Evolutionary conservation across 192 early-diverging fungal species (phyloP).

Genomic region (Dimargaris cristalligena): DNA sequence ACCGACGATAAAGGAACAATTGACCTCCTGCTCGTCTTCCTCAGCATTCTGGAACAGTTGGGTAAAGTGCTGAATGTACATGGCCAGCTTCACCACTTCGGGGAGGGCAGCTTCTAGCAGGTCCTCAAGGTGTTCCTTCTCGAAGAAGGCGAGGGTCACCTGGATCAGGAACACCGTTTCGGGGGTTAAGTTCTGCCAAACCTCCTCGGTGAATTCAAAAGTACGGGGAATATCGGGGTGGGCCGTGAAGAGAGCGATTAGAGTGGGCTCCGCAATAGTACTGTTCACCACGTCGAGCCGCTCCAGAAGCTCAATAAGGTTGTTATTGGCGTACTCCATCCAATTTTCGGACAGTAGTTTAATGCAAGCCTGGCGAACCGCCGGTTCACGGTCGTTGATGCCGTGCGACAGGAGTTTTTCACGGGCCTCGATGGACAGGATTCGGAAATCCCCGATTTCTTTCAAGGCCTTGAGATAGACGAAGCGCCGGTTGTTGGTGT

Average conservation of each 20-base stretch:
- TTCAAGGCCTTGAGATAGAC: conserved; percentile 55
- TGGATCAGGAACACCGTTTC: conserved; percentile 33
- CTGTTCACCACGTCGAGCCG: conserved; percentile 56
- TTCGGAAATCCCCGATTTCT: conserved; percentile 45
- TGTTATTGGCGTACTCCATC: conserved; percentile 56
- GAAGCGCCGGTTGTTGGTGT: conserved; percentile 51
- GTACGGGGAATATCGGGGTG: conserved; percentile 48
- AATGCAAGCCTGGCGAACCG: conserved; percentile 56
- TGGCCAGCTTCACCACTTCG: conserved; percentile 40
- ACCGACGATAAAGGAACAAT: conserved; percentile 33
- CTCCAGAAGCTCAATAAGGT: conserved; percentile 55
- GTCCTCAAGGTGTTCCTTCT: conserved; percentile 33
- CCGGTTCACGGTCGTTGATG: conserved; percentile 61
- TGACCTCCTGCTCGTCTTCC: conserved; percentile 19
- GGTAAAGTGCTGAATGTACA: conserved; percentile 24
- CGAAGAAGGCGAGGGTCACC: conserved; percentile 24
- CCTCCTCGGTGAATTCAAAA: conserved; percentile 33
- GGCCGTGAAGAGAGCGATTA: conserved; percentile 42
- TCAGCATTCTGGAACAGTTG: conserved; percentile 22
- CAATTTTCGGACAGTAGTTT: conserved; percentile 50
- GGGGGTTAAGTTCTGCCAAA: conserved; percentile 33
- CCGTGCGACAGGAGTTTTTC: conserved; percentile 56
- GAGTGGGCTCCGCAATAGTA: conserved; percentile 37
- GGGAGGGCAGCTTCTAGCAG: conserved; percentile 47
- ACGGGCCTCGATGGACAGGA: conserved; percentile 48